phyloP scores from a whole-genome alignment of 495 filamentous ascomycete species.

The Cryomyces minteri region DNA sequence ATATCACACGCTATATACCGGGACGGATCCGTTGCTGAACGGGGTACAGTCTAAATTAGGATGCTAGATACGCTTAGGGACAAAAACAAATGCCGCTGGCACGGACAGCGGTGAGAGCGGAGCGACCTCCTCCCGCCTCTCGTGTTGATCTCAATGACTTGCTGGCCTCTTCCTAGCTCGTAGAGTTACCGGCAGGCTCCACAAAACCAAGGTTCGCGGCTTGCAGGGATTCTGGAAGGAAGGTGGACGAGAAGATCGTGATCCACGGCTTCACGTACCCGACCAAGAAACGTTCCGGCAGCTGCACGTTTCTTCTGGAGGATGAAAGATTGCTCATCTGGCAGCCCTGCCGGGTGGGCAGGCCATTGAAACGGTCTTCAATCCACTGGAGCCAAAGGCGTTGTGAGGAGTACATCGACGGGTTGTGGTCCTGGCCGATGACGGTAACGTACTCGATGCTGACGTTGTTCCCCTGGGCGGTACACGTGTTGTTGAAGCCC shows the following conservation, averaged over 20 bases:
- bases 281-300: background rate
- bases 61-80: no score
- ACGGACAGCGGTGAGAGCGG: no score
- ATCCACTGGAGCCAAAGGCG: slow-evolving; percentile 11
- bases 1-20: no score
- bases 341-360: background rate
- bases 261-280: background rate
- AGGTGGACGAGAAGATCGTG: background rate
- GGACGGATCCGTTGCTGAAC: no score
- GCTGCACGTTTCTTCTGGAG: background rate
- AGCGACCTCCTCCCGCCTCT: background rate
- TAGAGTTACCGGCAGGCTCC: background rate
- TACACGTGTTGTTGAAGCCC: background rate
- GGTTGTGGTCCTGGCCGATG: background rate
- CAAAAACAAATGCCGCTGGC: no score
- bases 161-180: background rate
- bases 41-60: no score
- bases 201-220: background rate
- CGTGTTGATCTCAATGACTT: background rate
- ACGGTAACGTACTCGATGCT: background rate
- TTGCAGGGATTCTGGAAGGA: background rate
- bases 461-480: background rate
- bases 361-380: slow-evolving; percentile 7
- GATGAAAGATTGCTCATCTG: background rate
- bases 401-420: slow-evolving; percentile 4